Evolutionary conservation across 177 flowering plant genomes (phyloP), one percentile per base, ranked within the genome.

Genomic region (Telopea speciosissima): DNA sequence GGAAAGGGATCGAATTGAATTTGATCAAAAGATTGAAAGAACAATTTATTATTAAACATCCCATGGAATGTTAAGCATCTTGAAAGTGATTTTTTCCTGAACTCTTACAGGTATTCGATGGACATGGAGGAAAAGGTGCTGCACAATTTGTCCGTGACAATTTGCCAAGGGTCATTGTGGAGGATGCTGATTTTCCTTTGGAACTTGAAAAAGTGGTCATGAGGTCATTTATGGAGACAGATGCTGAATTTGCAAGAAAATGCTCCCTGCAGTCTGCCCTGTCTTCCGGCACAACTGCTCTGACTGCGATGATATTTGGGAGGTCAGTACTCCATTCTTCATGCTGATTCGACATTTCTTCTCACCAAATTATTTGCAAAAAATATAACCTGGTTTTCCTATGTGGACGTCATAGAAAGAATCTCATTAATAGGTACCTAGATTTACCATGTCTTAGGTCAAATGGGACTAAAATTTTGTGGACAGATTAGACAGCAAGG

Each of bases 61-160:
- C 33, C 26, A 17, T 49, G 19, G 19, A 23, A 11, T 17, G 28
- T 28, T 23, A 66, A 63, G 44, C 24, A 40, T 74, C 68, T 62
- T 36, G 44, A 67, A 59, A 56, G 40, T 10, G 62, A 16, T 11
- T 10, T 77, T 36, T 21, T 44, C 23, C 66, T 75, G 70, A 22
- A 17, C 67, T 58, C 52, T 36, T 33, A 60, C 79, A 94, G 98
- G 97, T 94, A 62, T 94, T 94, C 83, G 98, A 92, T 84, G 98
- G 98, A 44, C 98, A 94, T 84, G 97, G 88, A 58, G 97, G 98
- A 73, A 88, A 89, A 68, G 85, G 78, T 76, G 98, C 97, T n/a
- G 90, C 98, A 44, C 80, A 86, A n/a, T 94, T 87, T 82, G 98
- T 89, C n/a, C 85, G 98, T 24, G 96, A 92, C 68, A 85, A 90